A percentile compares a stretch with the other conserved stretches of the same genome.
Conservation (phyloP, 2,329 filamentous ascomycete species). For the Diaporthe citri region DNA sequence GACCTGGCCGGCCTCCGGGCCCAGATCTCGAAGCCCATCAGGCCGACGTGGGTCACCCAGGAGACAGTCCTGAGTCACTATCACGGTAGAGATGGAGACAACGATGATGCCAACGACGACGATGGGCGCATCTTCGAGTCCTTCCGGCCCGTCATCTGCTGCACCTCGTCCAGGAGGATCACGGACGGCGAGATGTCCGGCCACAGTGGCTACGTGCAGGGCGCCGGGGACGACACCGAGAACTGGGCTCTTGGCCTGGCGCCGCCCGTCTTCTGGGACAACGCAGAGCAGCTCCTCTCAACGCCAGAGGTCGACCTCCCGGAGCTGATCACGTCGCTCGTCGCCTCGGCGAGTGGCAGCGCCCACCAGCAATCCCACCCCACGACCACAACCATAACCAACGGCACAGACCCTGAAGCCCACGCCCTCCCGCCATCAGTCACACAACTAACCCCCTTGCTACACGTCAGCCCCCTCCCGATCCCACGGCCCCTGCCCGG, state of each 20-base stretch:
- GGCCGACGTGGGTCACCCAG: slow-evolving; percentile 84
- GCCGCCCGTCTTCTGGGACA: slow-evolving; percentile 82
- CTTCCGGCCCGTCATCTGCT: slow-evolving; percentile 83
- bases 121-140: slow-evolving; percentile 60
- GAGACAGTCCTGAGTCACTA: slow-evolving; percentile 64
- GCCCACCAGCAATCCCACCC: not conserved
- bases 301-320: slow-evolving; percentile 75
- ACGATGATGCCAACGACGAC: slow-evolving; percentile 13
- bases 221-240: slow-evolving; percentile 94
- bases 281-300: slow-evolving; percentile 70
- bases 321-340: slow-evolving; percentile 60
- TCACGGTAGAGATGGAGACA: slow-evolving; percentile 42
- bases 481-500: not conserved
- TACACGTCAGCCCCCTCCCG: slow-evolving; percentile 46
- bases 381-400: not conserved
- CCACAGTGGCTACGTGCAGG: slow-evolving; percentile 84
- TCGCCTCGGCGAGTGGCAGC: slow-evolving; percentile 48
- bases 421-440: slow-evolving; percentile 19
- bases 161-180: slow-evolving; percentile 83
- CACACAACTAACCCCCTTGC: slow-evolving; percentile 37
- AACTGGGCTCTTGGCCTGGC: slow-evolving; percentile 90
- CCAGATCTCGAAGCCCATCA: slow-evolving; percentile 77
- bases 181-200: slow-evolving; percentile 74
- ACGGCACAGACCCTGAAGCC: not conserved
- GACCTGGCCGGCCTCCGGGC: slow-evolving; percentile 66